A percentile compares a stretch with the other conserved stretches of the same genome.
These are phyloP conservation scores for Dothiorella sarmentorum DNA, from an alignment of 2,329 filamentous ascomycete species.

Conservation along the genomic window DNA sequence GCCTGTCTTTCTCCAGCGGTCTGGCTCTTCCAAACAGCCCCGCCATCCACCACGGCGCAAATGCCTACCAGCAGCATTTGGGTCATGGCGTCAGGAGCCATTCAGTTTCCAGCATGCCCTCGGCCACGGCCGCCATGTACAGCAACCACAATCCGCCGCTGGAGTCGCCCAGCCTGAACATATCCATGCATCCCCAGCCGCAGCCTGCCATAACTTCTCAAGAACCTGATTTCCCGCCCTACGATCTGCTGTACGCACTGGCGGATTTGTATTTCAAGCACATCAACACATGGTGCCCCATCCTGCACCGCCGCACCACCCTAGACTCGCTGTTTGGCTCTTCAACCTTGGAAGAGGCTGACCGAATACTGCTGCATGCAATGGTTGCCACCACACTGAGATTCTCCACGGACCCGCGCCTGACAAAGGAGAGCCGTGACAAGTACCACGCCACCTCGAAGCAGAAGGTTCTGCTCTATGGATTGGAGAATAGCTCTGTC, in stretches of 20 bases:
- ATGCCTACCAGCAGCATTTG: constrained; percentile 18
- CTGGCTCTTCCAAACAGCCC: constrained; percentile 12
- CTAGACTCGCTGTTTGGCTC: constrained; percentile 77
- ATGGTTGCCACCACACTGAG: constrained; percentile 85
- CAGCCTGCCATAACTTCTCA: constrained; percentile 25
- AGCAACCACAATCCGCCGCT: constrained; percentile 42
- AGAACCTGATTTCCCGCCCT: constrained; percentile 53
- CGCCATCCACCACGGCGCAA: constrained; percentile 15
- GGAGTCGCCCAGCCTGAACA: constrained; percentile 57
- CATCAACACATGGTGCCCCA: constrained; percentile 72
- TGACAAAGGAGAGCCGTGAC: constrained; percentile 69
- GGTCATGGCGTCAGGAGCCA: constrained; percentile 19
- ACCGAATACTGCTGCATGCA: constrained; percentile 78
- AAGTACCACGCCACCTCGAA: constrained; percentile 80
- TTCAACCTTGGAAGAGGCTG: constrained; percentile 71
- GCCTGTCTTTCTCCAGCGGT: constrained; percentile 29
- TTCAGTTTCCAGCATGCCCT: constrained; percentile 15
- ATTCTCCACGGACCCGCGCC: constrained; percentile 72
- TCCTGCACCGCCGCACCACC: constrained; percentile 80
- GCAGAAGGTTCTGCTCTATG: constrained; percentile 80
- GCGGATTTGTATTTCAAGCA: constrained; percentile 63
- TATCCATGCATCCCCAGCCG: constrained; percentile 36
- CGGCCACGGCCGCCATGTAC: constrained; percentile 27
- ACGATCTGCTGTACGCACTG: constrained; percentile 58
- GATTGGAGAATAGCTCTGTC: constrained; percentile 84